These are phyloP conservation scores for Leishmania turanica DNA, from an alignment of 208 protist species.

Conservation along the genomic window DNA sequence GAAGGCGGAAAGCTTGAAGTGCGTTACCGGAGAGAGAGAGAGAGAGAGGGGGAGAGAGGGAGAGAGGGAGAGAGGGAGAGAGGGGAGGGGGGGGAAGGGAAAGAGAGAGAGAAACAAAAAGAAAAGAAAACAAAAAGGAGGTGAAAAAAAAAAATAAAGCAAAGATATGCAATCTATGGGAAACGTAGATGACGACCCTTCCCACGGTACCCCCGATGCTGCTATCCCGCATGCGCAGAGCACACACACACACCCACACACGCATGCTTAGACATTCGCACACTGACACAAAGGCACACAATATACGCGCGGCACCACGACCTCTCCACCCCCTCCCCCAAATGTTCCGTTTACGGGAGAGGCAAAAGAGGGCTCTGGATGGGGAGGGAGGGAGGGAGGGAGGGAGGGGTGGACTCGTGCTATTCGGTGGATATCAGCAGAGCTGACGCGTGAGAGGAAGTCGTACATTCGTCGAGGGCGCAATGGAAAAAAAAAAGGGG, in stretches of 20 bases:
- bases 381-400: background rate
- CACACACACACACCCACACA: background rate
- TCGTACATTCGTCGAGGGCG: background rate
- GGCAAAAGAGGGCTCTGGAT: background rate
- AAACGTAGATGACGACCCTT: background rate
- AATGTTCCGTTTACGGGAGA: background rate
- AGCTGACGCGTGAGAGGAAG: background rate
- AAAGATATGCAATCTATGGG: slow-evolving; percentile 5
- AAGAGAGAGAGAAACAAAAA: too few relatives aligned
- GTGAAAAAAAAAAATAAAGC: background rate
- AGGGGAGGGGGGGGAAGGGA: too few relatives aligned
- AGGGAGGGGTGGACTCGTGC: background rate
- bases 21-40: background rate
- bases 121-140: background rate
- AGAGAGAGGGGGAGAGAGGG: too few relatives aligned
- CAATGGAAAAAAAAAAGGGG: background rate
- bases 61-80: too few relatives aligned
- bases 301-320: background rate
- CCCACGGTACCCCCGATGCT: background rate
- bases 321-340: background rate
- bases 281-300: slow-evolving; percentile 5
- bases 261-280: background rate
- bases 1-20: background rate
- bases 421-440: background rate
- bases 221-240: background rate